Base-by-base conservation (phyloP, 2,329 filamentous ascomycete species). In the Sarocladiaceae sp. region DNA sequence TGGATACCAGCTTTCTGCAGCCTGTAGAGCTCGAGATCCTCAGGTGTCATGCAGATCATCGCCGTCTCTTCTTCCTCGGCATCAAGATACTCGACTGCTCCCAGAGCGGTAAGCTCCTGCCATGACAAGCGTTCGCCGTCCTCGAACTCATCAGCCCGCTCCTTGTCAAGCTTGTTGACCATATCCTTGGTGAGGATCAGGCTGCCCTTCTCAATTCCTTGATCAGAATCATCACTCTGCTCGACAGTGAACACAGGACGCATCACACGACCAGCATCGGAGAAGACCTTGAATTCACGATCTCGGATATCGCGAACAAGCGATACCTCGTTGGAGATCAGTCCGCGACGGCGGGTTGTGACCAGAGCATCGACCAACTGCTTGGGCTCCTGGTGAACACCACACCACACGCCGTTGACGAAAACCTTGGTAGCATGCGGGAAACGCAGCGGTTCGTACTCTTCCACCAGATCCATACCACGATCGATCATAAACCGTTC, bases 11-110 rank as follows among this genome's bases (percentile, higher is more conserved):
- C 23, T 67, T 89, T 88, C 52, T 86, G 76, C 58, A 86, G 75
- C 55, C 87, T 81, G 56, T 86, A 90, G 20, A 83, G 82, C 55
- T 96, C 91, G 33, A 99, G 75, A 64, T 97, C 94, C 66, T 97
- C 93, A 0, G 94, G 94, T 0, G 91, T 95, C 93, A 99, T 99
- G 69, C 92, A 90, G 64, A 99, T 99, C 94, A 99, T 99, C 35
- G 94, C 87, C 0, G 91, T 96, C 69, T 99, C 95, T 67, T 99
- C 94, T 75, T 99, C 95, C 66, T 99, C 95, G 0, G 94, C 94
- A 67, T 99, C 94, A 11, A 99, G 82, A 64, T 97, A 97, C 66
- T 99, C 94, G 33, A 99, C 88, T 2, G 91, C 90, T 69, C 93
- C 94, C 12, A 83, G 82, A 53, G 86, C 82, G 39, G 96, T 84